Base-by-base conservation (phyloP, 164 flowering plant genomes). In the Vitis rupestris region DNA sequence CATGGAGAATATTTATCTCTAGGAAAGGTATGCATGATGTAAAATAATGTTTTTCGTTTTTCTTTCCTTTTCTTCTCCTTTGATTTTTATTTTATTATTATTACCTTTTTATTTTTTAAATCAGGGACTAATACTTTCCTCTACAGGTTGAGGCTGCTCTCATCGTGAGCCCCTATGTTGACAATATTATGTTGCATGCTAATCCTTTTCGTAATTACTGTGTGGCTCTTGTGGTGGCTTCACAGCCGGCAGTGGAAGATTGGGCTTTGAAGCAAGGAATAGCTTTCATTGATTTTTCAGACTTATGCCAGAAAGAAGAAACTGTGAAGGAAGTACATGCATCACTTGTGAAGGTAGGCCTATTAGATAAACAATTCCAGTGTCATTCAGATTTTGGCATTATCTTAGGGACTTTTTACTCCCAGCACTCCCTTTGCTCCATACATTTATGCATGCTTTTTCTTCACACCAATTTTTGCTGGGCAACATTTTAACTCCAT, bases 1-100 rank as follows among this genome's bases (percentile, higher is more conserved):
- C 99, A 95, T 79, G 99, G 99, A 66, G 98, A 95, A 81, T 95
- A 95, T 81, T 95, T 93, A 30, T 93, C 99, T 60, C 82, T 95
- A 47, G 99, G 99, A 64, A 95, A 93, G 97, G 99, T 93, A 78
- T 53, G 65, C 49, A 56, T 72, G 3, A 50, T 50, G 30, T 8
- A 30, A 4, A 16, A 10, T 16, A 4, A 67, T 6, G 44, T 37
- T 37, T 37, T 37, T 37, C 1, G 44, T 37, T 37, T 37, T 37
- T 37, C 44, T 37, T 37, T 37, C 7, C 44, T 37, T 37, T 37
- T 37, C 44, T 37, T 37, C 44, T 37, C 44, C 7, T 37, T 37
- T 37, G 44, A 2, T 3, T 37, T 37, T 37, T 37, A 3, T 37
- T 37, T 37, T 37, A 37, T 37, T 37, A 37, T 37, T 37, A 6